Evolutionary conservation across 2,329 filamentous ascomycete genomes (phyloP), one percentile per base, ranked within the genome.

Genomic region (Chaetomium olivaceum): DNA sequence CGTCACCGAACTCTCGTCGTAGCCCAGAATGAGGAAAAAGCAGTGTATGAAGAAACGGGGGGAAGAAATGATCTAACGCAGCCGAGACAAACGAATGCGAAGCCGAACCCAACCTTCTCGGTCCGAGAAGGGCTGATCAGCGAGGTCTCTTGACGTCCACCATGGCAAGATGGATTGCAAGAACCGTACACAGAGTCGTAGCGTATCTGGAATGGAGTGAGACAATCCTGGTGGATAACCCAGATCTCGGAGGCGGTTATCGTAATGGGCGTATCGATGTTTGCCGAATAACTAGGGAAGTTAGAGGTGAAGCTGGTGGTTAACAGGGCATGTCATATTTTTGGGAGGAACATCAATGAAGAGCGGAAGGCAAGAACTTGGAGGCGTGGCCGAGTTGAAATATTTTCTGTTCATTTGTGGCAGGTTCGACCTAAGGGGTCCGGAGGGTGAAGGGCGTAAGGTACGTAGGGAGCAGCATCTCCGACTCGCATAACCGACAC

Each of bases 191-290:
- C 23, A 16, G n/a, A 19, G 56, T 27, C 1, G 29, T 7, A 11
- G 19, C 12, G 9, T 27, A 21, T 33, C 14, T 57, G 29, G 8
- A 43, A 25, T 19, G 9, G 1, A n/a, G 48, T 36, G 16, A 25
- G 25, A 29, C 50, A 23, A 39, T 14, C 33, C 48, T 12, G 33
- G 48, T 31, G 46, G 19, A 21, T 39, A 25, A 27, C 19, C 48
- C 46, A 19, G 54, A 27, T 58, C 31, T 36, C 23, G 19, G 36
- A 31, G 36, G 50, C 16, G 21, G 33, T 16, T 58, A 46, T 5
- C 58, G 50, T 21, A 43, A 62, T 55, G 48, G 16, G 27, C 7
- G 54, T 62, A 65, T 62, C 33, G 19, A 65, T 62, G 36, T 9
- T 52, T 19, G 59, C 14, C 46, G 25, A 58, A 33, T 31, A 21